phyloP scores from a whole-genome alignment of 768 basidiomycete species.

The Boletus eberwhitei region DNA sequence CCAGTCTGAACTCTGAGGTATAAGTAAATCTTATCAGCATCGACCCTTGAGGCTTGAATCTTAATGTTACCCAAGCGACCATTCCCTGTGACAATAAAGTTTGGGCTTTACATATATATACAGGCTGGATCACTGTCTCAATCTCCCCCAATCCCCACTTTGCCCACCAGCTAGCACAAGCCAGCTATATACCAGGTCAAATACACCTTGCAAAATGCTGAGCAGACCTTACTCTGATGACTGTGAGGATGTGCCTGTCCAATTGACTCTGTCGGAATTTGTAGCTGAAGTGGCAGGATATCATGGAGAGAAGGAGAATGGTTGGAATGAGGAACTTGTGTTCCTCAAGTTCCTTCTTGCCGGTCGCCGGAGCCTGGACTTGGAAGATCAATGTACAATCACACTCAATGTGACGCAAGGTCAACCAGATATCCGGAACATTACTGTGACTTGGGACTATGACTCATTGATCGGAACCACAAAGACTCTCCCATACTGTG shows the following conservation, averaged over 20 bases:
- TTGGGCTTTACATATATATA: too few relatives aligned
- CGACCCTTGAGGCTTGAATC: too few relatives aligned
- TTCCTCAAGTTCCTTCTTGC: slow-evolving; percentile 9
- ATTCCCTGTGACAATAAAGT: too few relatives aligned
- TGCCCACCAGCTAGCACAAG: too few relatives aligned
- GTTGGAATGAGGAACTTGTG: background rate
- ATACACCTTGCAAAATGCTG: background rate
- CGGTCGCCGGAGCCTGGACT: background rate
- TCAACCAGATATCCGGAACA: background rate
- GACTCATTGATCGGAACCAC: slow-evolving; percentile 10
- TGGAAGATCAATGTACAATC: background rate
- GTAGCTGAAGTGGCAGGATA: background rate
- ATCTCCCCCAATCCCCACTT: too few relatives aligned
- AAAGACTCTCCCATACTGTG: background rate
- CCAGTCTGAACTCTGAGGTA: too few relatives aligned
- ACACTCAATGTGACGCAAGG: background rate
- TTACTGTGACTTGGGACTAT: background rate
- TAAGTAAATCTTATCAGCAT: too few relatives aligned
- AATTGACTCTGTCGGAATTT: background rate
- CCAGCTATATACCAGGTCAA: too few relatives aligned
- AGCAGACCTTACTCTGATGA: background rate
- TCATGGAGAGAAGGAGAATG: too few relatives aligned
- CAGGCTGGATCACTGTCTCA: too few relatives aligned
- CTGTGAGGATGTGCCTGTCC: background rate
- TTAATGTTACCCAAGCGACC: too few relatives aligned